Evolutionary conservation across 2,329 filamentous ascomycete species (phyloP), one percentile per base, ranked within the genome.

Genomic region (Nemania sp.): DNA sequence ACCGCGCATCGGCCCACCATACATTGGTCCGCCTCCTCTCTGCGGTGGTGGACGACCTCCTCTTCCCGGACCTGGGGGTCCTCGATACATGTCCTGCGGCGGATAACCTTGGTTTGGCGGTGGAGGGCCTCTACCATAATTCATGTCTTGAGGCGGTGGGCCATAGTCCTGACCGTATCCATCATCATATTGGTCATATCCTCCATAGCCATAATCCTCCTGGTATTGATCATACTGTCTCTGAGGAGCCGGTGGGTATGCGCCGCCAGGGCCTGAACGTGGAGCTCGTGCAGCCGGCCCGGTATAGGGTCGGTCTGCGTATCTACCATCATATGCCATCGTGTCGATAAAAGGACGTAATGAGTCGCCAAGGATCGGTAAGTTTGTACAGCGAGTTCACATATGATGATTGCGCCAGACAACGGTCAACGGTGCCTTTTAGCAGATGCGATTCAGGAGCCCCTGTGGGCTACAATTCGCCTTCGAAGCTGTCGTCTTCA

Each of bases 301-400:
- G 68, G 80, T 81, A 73, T 87, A 86, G n/a, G 82, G 81, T 65
- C 83, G 82, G 29, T 80, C 79, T 64, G 80, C 80, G 67, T 84
- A 86, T 68, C 80, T 82, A 68, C 80, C 82, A 69, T 86, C 82
- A 74, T 87, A 87, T 53, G 85, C 83, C 86, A 88, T 88, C 18
- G 70, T 71, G 29, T 53, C 32, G 56, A 32, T 49, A 41, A 51
- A 27, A 58, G 69, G 52, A 8, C 61, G 27, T 35, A 49, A 58
- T 13, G 20, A 8, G 32, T 26, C 15, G 29, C 41, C 47, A 35
- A 43, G 7, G 29, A 13, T 20, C 5, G 51, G 27, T 1, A 13
- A 27, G 10, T 53, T 43, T 10, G 29, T 29, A 3, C 8, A 15
- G 47, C 13, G 18, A 22, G 35, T n/a, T 32, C 20, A 15, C 5